Percentiles rank a stretch among this genome's conserved stretches.
These are phyloP conservation scores for Apostasia shenzhenica DNA, from an alignment of 106 monocot species.

Conservation along the genomic window DNA sequence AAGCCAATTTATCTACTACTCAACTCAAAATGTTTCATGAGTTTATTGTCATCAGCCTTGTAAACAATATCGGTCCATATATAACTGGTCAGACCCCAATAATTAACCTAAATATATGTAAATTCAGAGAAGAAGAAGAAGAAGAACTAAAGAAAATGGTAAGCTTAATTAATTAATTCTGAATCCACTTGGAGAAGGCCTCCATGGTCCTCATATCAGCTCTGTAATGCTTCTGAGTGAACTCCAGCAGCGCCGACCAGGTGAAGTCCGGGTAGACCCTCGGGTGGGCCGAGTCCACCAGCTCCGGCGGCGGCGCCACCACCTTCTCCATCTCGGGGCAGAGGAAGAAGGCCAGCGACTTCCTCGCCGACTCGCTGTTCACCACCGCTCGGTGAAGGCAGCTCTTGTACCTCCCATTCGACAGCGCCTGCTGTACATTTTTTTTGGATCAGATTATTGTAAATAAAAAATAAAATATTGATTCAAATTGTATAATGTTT, in stretches of 20 bases:
- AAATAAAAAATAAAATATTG: not conserved
- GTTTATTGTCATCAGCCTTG: too few relatives aligned
- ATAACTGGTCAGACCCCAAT: not conserved
- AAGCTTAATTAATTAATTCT: not conserved
- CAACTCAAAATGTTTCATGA: too few relatives aligned
- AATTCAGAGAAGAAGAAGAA: not conserved
- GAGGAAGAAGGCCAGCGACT: slow-evolving; percentile 85
- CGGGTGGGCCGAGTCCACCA: slow-evolving; percentile 39
- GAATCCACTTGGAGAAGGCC: slow-evolving; percentile 66
- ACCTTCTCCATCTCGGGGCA: slow-evolving; percentile 56
- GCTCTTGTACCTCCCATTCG: slow-evolving; percentile 83
- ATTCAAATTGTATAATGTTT: not conserved
- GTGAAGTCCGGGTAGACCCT: slow-evolving; percentile 91
- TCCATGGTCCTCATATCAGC: slow-evolving; percentile 77
- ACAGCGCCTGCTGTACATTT: slow-evolving; percentile 46
- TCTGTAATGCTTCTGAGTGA: slow-evolving; percentile 92
- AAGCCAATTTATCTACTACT: too few relatives aligned
- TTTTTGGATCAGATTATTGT: not conserved
- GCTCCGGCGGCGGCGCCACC: slow-evolving; percentile 42
- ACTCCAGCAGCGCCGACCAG: slow-evolving; percentile 73
- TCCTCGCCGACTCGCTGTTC: slow-evolving; percentile 45
- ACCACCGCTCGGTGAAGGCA: slow-evolving; percentile 94
- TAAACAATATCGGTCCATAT: too few relatives aligned
- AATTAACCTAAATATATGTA: too few relatives aligned
- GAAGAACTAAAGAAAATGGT: not conserved